phyloP scores from a whole-genome alignment of 1,284 basidiomycete species.

The Boletus semigastroideus region DNA sequence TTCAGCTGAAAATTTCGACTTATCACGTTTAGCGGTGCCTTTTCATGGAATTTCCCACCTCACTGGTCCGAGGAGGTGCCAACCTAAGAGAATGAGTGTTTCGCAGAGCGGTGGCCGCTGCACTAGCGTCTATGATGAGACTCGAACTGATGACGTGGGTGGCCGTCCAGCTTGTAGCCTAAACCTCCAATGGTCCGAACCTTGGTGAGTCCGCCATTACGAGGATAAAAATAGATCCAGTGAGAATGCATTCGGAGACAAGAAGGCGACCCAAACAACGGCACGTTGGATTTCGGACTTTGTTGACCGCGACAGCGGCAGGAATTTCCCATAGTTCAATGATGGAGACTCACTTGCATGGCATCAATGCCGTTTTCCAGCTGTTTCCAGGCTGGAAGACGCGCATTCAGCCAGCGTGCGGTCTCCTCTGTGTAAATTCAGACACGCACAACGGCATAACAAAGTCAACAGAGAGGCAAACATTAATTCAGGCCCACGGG shows the following conservation, averaged over 20 bases:
- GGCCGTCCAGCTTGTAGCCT: slow-evolving; percentile 15
- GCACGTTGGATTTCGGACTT: slow-evolving; percentile 18
- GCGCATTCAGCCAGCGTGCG: background rate
- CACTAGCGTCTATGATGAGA: background rate
- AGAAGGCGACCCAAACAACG: slow-evolving; percentile 5
- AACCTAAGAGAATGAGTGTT: background rate
- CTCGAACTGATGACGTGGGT: slow-evolving; percentile 3
- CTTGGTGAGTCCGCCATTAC: slow-evolving; percentile 1
- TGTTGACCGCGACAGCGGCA: slow-evolving; percentile 27
- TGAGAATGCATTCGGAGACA: slow-evolving; percentile 26
- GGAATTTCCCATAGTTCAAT: slow-evolving; percentile 22
- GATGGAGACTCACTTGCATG: slow-evolving; percentile 6
- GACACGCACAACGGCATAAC: slow-evolving; percentile 4
- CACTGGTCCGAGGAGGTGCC: slow-evolving; percentile 23
- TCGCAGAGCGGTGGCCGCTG: slow-evolving; percentile 10
- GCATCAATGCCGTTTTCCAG: slow-evolving; percentile 5
- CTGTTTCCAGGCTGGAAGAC: slow-evolving; percentile 6
- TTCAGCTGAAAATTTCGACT: slow-evolving; percentile 9
- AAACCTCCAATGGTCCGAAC: slow-evolving; percentile 6
- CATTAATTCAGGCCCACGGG: slow-evolving; percentile 14
- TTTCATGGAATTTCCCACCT: slow-evolving; percentile 13
- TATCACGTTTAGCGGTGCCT: slow-evolving; percentile 7
- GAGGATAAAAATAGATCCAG: slow-evolving; percentile 22
- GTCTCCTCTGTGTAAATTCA: slow-evolving; percentile 10
- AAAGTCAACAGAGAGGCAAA: slow-evolving; percentile 1